Percentiles rank a stretch among this genome's conserved stretches.
Conservation (phyloP, 2,329 filamentous ascomycete genomes). For the Alternaria sp. region DNA sequence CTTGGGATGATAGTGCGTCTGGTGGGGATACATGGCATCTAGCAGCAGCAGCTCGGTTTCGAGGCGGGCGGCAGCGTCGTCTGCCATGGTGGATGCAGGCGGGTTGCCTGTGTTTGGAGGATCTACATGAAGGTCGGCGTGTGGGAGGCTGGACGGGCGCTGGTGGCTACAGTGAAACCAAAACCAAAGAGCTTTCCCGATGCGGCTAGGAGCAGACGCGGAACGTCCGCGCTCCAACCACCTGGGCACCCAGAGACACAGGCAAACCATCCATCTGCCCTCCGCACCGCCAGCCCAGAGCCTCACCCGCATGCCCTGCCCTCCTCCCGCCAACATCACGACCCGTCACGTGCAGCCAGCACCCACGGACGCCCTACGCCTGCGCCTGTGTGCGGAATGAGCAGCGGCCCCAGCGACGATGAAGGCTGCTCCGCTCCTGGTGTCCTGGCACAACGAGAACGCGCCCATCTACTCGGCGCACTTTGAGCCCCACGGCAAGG, state of each 20-base stretch:
- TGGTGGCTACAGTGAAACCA: conserved; percentile 17
- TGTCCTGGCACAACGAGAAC: conserved; percentile 99
- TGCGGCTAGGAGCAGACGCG: conserved; percentile 26
- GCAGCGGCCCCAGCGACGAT: conserved; percentile 58
- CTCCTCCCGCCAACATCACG: conserved; percentile 2
- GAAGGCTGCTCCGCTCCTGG: conserved; percentile 95
- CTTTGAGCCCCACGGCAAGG: conserved; percentile 92
- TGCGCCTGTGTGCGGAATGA: conserved; percentile 12
- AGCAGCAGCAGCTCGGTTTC: conserved; percentile 51
- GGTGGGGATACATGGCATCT: conserved; percentile 54
- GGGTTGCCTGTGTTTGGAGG: neutral
- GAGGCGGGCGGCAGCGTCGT: conserved; percentile 30
- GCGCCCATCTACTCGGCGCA: conserved; percentile 96
- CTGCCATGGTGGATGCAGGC: conserved; percentile 11
- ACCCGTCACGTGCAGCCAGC: conserved; percentile 16
- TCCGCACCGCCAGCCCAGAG: neutral
- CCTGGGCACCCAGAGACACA: conserved; percentile 26
- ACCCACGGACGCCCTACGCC: conserved; percentile 8
- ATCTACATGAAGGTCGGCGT: neutral
- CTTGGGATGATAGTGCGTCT: conserved; percentile 43
- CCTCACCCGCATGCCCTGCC: neutral
- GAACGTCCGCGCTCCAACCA: conserved; percentile 27
- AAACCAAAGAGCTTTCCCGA: conserved; percentile 20
- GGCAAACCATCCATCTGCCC: conserved; percentile 10
- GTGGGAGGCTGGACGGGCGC: neutral